These are phyloP conservation scores for Cadophora sp. DNA, from an alignment of 2,329 filamentous ascomycete genomes.

Conservation along the genomic window DNA sequence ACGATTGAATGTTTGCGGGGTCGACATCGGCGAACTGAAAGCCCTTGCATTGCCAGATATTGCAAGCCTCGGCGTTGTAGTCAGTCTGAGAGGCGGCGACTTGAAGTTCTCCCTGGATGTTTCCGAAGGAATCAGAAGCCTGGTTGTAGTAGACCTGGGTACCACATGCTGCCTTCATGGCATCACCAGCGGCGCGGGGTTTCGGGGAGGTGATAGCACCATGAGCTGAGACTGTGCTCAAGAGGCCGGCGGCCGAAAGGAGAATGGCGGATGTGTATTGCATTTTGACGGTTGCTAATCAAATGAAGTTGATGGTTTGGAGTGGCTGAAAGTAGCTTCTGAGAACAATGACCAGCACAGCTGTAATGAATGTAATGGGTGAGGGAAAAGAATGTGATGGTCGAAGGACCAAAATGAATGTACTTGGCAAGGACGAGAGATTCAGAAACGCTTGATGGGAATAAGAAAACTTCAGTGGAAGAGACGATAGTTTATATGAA, in stretches of 20 bases:
- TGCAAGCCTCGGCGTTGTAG: conserved; percentile 41
- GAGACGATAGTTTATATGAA: conserved; percentile 8
- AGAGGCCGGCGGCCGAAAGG: conserved; percentile 35
- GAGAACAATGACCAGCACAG: conserved; percentile 30
- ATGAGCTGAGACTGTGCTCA: conserved; percentile 54
- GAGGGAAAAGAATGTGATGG: conserved; percentile 34
- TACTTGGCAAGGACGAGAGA: conserved; percentile 29
- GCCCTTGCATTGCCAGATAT: conserved; percentile 57
- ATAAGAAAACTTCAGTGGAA: neutral
- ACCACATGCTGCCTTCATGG: conserved; percentile 54
- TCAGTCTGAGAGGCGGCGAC: conserved; percentile 47
- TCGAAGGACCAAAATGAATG: conserved; percentile 31
- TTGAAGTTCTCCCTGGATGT: conserved; percentile 46
- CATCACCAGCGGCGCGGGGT: conserved; percentile 50
- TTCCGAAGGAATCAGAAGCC: conserved; percentile 38
- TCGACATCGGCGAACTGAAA: conserved; percentile 52
- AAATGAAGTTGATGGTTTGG: conserved; percentile 6
- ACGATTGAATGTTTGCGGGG: conserved; percentile 51
- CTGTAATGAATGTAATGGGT: conserved; percentile 28
- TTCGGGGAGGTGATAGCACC: conserved; percentile 53
- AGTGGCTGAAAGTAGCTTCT: conserved; percentile 5
- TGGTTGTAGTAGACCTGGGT: conserved; percentile 48
- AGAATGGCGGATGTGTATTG: conserved; percentile 38
- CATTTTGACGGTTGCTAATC: conserved; percentile 31
- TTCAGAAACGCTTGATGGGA: conserved; percentile 16